phyloP scores from a whole-genome alignment of 345 rosid species.

The Linum tenue region DNA sequence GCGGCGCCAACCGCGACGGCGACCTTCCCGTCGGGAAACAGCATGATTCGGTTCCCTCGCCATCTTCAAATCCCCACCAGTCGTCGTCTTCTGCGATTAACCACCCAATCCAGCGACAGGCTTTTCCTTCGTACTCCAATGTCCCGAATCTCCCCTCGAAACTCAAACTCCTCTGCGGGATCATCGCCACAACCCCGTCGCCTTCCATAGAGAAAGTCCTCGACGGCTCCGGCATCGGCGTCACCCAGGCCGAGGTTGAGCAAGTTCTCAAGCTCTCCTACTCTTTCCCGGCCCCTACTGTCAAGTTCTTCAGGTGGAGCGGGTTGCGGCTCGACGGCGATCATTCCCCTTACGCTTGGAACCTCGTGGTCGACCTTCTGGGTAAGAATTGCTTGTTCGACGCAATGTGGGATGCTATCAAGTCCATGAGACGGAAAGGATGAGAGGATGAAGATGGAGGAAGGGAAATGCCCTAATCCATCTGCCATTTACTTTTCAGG shows the following conservation, averaged over 20 bases:
- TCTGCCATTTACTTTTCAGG: too few species aligned
- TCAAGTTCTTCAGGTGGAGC: too few species aligned
- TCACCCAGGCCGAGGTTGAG: too few species aligned
- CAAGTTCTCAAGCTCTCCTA: too few species aligned
- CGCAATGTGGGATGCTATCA: slow-evolving; percentile 54
- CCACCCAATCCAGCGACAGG: neutral
- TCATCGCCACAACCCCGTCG: slow-evolving; percentile 23
- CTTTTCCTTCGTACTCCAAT: slow-evolving; percentile 19
- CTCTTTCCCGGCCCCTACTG: too few species aligned
- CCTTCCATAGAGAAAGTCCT: slow-evolving; percentile 33
- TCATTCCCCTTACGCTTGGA: slow-evolving; percentile 36
- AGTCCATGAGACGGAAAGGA: slow-evolving; percentile 42
- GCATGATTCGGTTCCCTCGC: neutral
- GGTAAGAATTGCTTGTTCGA: slow-evolving; percentile 42
- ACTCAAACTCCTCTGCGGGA: slow-evolving; percentile 27
- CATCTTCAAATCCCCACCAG: neutral
- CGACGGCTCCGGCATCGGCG: slow-evolving; percentile 21
- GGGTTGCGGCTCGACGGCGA: too few species aligned
- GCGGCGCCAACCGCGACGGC: neutral
- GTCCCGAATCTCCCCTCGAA: slow-evolving; percentile 23
- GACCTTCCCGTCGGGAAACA: neutral
- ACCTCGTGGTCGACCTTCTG: slow-evolving; percentile 48
- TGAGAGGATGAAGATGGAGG: too few species aligned
- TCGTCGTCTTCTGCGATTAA: too few species aligned
- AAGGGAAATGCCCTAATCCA: too few species aligned